phyloP scores from a whole-genome alignment of 2,329 filamentous ascomycete genomes.

The Alternaria longipes region DNA sequence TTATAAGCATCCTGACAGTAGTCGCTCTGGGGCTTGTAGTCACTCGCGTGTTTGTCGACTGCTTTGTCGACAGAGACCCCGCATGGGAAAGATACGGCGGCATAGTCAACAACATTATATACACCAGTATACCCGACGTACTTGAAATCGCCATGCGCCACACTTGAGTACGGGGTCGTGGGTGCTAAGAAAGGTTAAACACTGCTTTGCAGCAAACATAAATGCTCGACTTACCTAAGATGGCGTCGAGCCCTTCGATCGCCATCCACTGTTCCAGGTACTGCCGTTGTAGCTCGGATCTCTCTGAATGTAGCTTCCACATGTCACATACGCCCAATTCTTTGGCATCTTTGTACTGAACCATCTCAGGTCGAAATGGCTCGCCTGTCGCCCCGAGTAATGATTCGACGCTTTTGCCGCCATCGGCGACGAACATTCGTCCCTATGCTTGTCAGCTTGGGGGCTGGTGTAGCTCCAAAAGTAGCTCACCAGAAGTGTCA shows the following conservation, averaged over 20 bases:
- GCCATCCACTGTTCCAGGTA: constrained; percentile 59
- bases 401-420: constrained; percentile 58
- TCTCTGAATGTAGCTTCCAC: constrained; percentile 60
- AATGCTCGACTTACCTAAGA: constrained; percentile 46
- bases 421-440: constrained; percentile 61
- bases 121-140: constrained; percentile 59
- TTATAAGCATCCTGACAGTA: constrained; percentile 52
- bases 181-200: constrained; percentile 43
- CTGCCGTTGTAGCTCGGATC: constrained; percentile 54
- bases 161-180: constrained; percentile 56
- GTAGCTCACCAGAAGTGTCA: constrained; percentile 58
- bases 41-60: constrained; percentile 43
- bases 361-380: constrained; percentile 61
- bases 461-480: neutral
- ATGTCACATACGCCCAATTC: constrained; percentile 58
- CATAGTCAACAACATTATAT: constrained; percentile 60
- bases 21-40: constrained; percentile 46
- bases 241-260: constrained; percentile 55
- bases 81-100: constrained; percentile 56
- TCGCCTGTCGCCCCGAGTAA: constrained; percentile 55
- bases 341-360: constrained; percentile 53
- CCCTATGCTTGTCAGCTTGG: constrained; percentile 29
- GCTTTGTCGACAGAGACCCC: constrained; percentile 53
- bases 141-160: constrained; percentile 55
- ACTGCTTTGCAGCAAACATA: neutral